phyloP scores from a whole-genome alignment of 805 yeast species.

The Komagataella pseudopastoris region DNA sequence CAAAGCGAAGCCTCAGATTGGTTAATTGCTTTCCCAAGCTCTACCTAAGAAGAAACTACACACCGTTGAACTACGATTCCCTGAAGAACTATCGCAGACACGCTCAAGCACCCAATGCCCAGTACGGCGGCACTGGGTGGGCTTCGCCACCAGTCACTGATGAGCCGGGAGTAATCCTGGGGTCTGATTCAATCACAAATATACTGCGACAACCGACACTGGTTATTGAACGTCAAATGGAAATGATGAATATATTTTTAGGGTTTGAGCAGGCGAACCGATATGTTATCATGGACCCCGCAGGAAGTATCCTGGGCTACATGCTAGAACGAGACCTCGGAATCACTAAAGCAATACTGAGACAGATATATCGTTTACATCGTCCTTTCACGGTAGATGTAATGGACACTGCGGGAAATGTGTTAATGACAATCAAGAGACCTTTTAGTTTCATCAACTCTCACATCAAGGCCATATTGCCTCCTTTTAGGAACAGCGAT shows the following conservation, averaged over 20 bases:
- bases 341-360: conserved; percentile 48
- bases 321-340: conserved; percentile 77
- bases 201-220: conserved; percentile 70
- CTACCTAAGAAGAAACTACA: neutral
- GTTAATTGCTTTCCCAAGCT: neutral
- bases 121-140: neutral
- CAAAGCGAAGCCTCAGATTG: neutral
- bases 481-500: conserved; percentile 27
- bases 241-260: conserved; percentile 71
- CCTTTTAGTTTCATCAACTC: conserved; percentile 86
- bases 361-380: conserved; percentile 77
- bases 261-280: conserved; percentile 89
- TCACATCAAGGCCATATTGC: conserved; percentile 61
- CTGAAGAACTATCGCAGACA: neutral
- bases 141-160: neutral
- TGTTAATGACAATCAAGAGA: conserved; percentile 54
- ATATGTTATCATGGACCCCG: conserved; percentile 58
- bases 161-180: conserved; percentile 30
- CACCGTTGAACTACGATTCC: neutral
- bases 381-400: conserved; percentile 75
- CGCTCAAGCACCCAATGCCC: neutral
- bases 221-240: conserved; percentile 79
- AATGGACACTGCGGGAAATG: conserved; percentile 48
- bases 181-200: conserved; percentile 44
- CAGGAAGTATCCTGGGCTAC: conserved; percentile 66